phyloP scores from a whole-genome alignment of 1,284 basidiomycete genomes.

The Anthracocystis setariae region DNA sequence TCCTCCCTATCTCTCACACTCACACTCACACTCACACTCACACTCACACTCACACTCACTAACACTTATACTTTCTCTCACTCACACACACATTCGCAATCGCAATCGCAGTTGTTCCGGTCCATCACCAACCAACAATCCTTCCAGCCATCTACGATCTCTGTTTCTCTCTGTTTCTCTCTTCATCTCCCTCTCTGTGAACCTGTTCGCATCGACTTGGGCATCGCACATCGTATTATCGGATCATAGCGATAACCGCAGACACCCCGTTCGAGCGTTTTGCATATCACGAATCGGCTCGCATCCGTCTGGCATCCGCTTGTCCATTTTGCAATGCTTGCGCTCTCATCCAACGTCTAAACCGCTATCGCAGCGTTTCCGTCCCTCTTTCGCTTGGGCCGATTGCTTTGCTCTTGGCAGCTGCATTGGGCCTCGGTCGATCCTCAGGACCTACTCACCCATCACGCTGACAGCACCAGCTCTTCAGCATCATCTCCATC shows the following conservation, averaged over 20 bases:
- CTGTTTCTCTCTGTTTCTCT: background rate
- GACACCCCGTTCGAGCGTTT: too few relatives aligned
- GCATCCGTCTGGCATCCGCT: background rate
- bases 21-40: too few relatives aligned
- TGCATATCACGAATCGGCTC: too few relatives aligned
- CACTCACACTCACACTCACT: too few relatives aligned
- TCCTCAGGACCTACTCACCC: background rate
- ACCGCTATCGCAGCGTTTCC: slow-evolving; percentile 13
- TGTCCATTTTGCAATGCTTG: background rate
- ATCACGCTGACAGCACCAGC: background rate
- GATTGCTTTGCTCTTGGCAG: background rate
- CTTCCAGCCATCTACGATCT: too few relatives aligned
- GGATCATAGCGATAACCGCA: too few relatives aligned
- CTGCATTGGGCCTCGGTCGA: background rate
- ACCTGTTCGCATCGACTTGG: background rate
- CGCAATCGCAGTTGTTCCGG: too few relatives aligned
- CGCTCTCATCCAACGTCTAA: background rate
- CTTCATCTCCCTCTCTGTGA: background rate
- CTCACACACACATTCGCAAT: too few relatives aligned
- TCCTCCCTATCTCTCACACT: too few relatives aligned
- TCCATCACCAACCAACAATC: too few relatives aligned
- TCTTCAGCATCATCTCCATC: background rate
- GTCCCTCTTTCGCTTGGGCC: slow-evolving; percentile 3
- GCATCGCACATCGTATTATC: background rate
- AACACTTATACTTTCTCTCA: too few relatives aligned